Evolutionary conservation across 2,329 filamentous ascomycete genomes (phyloP), one percentile per base, ranked within the genome.

Genomic region (Fusarium camptoceras): DNA sequence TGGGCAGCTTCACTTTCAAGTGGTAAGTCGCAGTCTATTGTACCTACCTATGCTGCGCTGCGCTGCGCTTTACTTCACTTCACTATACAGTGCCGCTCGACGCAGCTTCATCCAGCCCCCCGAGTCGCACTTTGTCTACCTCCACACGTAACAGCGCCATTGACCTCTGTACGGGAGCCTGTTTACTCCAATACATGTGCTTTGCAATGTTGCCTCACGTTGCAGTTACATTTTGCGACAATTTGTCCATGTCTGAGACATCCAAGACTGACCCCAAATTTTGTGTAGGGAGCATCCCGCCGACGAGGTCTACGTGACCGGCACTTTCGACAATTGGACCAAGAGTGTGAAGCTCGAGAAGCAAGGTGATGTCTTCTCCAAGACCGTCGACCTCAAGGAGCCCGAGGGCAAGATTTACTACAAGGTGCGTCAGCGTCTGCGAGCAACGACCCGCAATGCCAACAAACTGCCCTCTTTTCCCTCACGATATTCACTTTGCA

Each of bases 301-400:
- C 78, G 87, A 90, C 73, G 92, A 97, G 79, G 95, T 98, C 80
- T 95, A 92, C 81, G 96, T 98, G 75, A 98, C 95, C 42, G 96
- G 96, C 79, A 95, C 93, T 69, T 98, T 98, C 79, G 95, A 98
- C 83, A 88, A 93, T 83, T 99, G 96, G 96, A 87, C 88, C 73
- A 95, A 96, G 86, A 94, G 89, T 59, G 88, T 95, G 80, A 88
- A 92, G 84, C 87, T 99, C 61, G 90, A 94, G 49, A 94, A 93
- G 83, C 86, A 89, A 42, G 92, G 87, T 78, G 85, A 89, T 70
- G 76, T 86, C 75, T 97, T 97, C 81, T 86, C 92, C 81, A 97
- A 97, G 85, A 88, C 89, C 34, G 94, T 99, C 64, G 84, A 88
- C 55, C 85, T 98, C 34, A 85, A 91, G 51, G 84, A 88, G 58